Conservation (phyloP, 306 rosid species). For the Trifolium subterraneum region DNA sequence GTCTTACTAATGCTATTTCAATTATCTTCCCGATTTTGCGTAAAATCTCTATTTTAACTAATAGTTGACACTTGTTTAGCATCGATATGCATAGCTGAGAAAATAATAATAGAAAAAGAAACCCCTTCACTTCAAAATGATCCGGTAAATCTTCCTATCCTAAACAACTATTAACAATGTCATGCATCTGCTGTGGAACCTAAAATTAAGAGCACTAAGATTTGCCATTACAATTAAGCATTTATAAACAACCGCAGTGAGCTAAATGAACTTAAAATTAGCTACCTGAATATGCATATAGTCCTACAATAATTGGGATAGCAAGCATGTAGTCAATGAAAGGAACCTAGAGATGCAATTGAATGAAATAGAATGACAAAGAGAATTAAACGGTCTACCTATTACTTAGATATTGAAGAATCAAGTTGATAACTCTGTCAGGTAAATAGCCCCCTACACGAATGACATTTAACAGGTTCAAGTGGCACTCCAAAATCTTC, state of each 20-base stretch:
- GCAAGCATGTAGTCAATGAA: neutral
- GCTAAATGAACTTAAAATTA: neutral
- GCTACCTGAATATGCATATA: neutral
- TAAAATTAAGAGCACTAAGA: neutral
- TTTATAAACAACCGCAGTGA: neutral
- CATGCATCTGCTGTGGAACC: conserved; percentile 1
- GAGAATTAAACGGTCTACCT: conserved; percentile 52
- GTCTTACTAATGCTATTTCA: too few relatives aligned
- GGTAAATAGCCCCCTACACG: conserved; percentile 93
- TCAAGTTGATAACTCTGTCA: conserved; percentile 86
- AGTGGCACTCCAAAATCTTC: conserved; percentile 88
- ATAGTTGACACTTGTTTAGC: neutral
- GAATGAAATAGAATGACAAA: conserved; percentile 18
- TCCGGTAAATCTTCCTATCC: neutral
- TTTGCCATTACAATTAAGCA: conserved; percentile 6
- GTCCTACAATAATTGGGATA: neutral
- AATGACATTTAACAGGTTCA: conserved; percentile 78
- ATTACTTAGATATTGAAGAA: conserved; percentile 93
- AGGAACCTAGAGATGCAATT: conserved; percentile 7
- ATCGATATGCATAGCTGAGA: neutral
- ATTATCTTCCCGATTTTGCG: too few relatives aligned
- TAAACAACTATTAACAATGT: neutral
- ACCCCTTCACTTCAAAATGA: neutral
- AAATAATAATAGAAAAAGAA: neutral
- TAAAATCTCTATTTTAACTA: neutral